Evolutionary conservation across 495 filamentous ascomycete species (phyloP), one percentile per base, ranked within the genome.

Genomic region (Glarea lozoyensis): DNA sequence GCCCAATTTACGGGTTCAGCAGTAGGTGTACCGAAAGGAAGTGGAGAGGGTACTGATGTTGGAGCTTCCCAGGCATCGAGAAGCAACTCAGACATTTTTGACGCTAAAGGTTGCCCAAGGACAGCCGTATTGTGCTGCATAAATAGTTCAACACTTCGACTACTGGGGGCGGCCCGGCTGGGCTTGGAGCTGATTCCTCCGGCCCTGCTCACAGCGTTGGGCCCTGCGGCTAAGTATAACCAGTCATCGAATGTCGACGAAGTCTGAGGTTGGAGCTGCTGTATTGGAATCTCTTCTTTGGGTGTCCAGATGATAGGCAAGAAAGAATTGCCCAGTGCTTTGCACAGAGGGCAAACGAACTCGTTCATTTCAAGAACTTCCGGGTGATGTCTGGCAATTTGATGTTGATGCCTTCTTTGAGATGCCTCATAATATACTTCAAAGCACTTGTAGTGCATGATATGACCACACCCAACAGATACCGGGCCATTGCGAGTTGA

Each of bases 391-490:
- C 92, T 76, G 12, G 93, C 88, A 58, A 97, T 92, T 53, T 97
- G 92, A 50, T 88, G 85, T 25, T 68, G 75, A 49, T 99, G 93
- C 34, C 92, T 78, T 38, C 87, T 76, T 37, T 78, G 68, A 0
- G 86, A 92, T 0, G 90, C 83, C 13, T 80, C 72, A 55, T 82
- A 82, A 61, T 96, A 97, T 22, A 80, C 74, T 50, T 96, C 89
- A 54, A 97, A 99, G 61, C 92, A 99, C 23, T 76, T 76, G 56
- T 86, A 99, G 57, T 99, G 92, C 92, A 99, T 99, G 49, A 97
- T 89, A 60, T 99, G 92, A 4, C 88, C 90, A 62, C 92, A 99
- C 21, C 90, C 86, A 30, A 86, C 87, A 6, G 88, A 78, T 4
- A 97, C 84, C 3, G 89, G 85, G 0, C 88, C 93, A n/a, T 72